Base-by-base conservation (phyloP, 129 eudicot genomes). In the Pulicaria dysenterica region DNA sequence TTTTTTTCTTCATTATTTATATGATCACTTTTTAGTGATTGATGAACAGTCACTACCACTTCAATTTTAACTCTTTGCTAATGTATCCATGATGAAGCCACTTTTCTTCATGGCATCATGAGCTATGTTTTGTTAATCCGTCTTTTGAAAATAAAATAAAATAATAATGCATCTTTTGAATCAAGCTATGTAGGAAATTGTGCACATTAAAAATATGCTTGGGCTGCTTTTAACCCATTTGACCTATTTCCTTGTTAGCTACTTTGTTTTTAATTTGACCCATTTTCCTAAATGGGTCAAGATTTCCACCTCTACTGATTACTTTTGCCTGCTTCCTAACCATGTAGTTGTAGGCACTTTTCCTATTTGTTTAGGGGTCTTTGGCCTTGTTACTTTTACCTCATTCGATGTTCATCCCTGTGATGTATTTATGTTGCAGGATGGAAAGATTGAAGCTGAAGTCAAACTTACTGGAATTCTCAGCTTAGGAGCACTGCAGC, bases 391-490 rank as follows among this genome's bases (percentile, higher is more conserved):
- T 45, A 41, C 17, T 46, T 16, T 17, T 70, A 6, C 40, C 54
- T 31, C 36, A 11, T 43, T 37, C 56, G 37, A 55, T 66, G 58
- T 56, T 67, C 45, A 36, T 56, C 6, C 4, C 15, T 45, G 10
- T 59, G 55, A 69, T 69, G 14, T 73, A 3, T 24, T 24, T 24
- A 24, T 19, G 43, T 70, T 78, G 64, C 87, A 91, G 96, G 96
- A 91, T 84, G 96, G 96, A 13, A 91, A 91, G 74, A 88, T 88
- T 68, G 97, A 91, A 81, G 97, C 97, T 38, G 97, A 91, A 85
- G 97, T 91, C 58, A 91, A 89, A 84, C 97, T 89, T 62, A 91
- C 97, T 13, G 96, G 91, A 68, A 85, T 86, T 79, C 87, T 88
- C 51, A 91, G 97, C 74, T 72, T 91, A 75, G 97, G 97, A 73